phyloP scores from a whole-genome alignment of 1,284 basidiomycete species.

The Xerocomus minutiporus region DNA sequence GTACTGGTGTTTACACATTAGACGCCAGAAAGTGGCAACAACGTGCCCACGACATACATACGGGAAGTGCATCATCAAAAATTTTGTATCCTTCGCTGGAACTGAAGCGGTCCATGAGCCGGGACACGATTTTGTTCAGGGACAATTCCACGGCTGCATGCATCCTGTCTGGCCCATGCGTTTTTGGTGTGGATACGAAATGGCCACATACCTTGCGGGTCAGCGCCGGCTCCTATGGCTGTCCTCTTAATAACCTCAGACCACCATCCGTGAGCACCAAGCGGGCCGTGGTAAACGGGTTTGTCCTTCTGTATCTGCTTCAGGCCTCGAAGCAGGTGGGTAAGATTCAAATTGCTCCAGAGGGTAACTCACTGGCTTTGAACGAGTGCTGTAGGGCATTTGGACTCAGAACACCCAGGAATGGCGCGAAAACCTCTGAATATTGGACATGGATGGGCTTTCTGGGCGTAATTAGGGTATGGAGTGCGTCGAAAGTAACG shows the following conservation, averaged over 20 bases:
- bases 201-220: constrained; percentile 41
- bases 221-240: constrained; percentile 66
- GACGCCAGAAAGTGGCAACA: not conserved
- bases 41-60: constrained; percentile 42
- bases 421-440: constrained; percentile 58
- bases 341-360: not conserved
- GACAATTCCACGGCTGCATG: constrained; percentile 48
- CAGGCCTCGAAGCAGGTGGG: constrained; percentile 45
- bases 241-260: constrained; percentile 65
- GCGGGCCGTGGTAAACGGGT: constrained; percentile 43
- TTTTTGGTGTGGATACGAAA: constrained; percentile 21
- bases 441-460: constrained; percentile 67
- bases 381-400: constrained; percentile 54
- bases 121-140: constrained; percentile 49
- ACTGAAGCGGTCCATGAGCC: constrained; percentile 61
- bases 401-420: constrained; percentile 55
- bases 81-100: constrained; percentile 64
- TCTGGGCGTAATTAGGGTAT: constrained; percentile 63
- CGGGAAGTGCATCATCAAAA: constrained; percentile 58
- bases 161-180: constrained; percentile 13
- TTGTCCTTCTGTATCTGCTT: constrained; percentile 54
- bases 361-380: constrained; percentile 48
- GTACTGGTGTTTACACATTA: constrained; percentile 38
- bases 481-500: constrained; percentile 68
- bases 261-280: constrained; percentile 64